Evolutionary conservation across 768 basidiomycete genomes (phyloP).

Genomic region (Pseudohyphozyma bogoriensis): DNA sequence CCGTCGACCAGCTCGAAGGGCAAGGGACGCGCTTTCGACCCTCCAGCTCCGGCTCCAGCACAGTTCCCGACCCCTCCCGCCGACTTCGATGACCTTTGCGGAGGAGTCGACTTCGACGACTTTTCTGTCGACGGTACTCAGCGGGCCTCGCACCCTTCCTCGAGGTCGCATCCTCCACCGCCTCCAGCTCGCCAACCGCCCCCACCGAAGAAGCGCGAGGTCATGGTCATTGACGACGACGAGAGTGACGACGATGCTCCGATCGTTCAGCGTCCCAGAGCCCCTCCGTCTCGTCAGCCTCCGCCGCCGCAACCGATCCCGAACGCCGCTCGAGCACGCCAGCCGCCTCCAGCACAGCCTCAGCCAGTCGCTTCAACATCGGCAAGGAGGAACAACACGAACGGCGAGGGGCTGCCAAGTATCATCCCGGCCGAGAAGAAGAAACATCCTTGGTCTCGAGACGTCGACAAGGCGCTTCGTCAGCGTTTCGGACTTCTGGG

Average conservation of each 20-base stretch:
- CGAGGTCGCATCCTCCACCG: not conserved
- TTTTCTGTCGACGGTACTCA: not conserved
- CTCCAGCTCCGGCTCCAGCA: too few species aligned
- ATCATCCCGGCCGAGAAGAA: not conserved
- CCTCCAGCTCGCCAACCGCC: not conserved
- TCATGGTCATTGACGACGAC: not conserved
- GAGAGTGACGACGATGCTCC: not conserved
- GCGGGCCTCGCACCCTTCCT: not conserved
- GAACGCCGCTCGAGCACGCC: too few species aligned
- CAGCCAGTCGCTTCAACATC: not conserved
- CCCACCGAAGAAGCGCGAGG: not conserved
- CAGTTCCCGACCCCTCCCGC: too few species aligned
- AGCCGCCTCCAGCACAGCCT: not conserved
- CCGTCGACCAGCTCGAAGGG: not conserved
- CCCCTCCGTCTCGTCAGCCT: not conserved
- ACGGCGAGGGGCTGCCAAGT: not conserved
- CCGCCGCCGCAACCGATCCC: not conserved
- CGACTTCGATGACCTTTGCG: not conserved
- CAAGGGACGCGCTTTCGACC: not conserved
- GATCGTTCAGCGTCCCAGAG: not conserved
- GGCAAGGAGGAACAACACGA: too few species aligned
- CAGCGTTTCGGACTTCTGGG: conserved; percentile 52
- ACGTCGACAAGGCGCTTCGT: conserved; percentile 50
- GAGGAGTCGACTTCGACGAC: not conserved
- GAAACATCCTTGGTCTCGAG: conserved; percentile 36